Conservation (phyloP, 2,329 filamentous ascomycete species). For the Metarhizium anisopliae region DNA sequence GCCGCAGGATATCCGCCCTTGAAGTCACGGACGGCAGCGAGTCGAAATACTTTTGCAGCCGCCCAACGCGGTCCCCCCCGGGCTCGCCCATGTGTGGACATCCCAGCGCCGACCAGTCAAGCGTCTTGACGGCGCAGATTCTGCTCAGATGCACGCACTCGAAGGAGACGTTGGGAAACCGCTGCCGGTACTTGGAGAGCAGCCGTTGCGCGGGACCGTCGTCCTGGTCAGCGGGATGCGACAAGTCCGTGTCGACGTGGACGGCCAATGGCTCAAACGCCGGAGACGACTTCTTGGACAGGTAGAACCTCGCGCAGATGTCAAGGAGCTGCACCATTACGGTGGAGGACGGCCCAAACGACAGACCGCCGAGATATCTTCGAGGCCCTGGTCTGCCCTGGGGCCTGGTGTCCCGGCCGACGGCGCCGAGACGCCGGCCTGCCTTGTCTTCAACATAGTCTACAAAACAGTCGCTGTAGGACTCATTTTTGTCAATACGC, state of each 20-base stretch:
- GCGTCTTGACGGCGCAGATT: constrained; percentile 40
- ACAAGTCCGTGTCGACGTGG: constrained; percentile 39
- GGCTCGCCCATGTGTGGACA: constrained; percentile 2
- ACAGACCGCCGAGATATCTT: constrained; percentile 66
- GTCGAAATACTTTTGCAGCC: constrained; percentile 46
- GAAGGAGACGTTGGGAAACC: constrained; percentile 60
- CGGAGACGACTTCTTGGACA: constrained; percentile 51
- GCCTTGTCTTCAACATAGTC: constrained; percentile 71
- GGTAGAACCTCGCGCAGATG: constrained; percentile 57
- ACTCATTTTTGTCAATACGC: background rate
- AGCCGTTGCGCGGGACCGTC: constrained; percentile 32
- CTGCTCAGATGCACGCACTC: constrained; percentile 54
- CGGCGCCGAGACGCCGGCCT: constrained; percentile 57
- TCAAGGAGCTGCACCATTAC: constrained; percentile 69
- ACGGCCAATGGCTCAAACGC: constrained; percentile 60
- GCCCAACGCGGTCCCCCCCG: constrained; percentile 21
- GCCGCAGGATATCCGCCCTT: constrained; percentile 60
- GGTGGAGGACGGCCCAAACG: constrained; percentile 73
- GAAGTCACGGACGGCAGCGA: constrained; percentile 66
- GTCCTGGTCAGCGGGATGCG: constrained; percentile 8
- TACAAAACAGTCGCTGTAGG: constrained; percentile 56
- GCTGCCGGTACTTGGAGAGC: constrained; percentile 41
- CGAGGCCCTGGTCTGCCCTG: constrained; percentile 23
- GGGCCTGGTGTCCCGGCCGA: constrained; percentile 39
- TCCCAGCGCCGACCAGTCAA: constrained; percentile 45